Percentiles rank a stretch among this genome's conserved stretches.
Evolutionary conservation across 148 eudicot genomes (phyloP).

Genomic region (Camellia japonica): DNA sequence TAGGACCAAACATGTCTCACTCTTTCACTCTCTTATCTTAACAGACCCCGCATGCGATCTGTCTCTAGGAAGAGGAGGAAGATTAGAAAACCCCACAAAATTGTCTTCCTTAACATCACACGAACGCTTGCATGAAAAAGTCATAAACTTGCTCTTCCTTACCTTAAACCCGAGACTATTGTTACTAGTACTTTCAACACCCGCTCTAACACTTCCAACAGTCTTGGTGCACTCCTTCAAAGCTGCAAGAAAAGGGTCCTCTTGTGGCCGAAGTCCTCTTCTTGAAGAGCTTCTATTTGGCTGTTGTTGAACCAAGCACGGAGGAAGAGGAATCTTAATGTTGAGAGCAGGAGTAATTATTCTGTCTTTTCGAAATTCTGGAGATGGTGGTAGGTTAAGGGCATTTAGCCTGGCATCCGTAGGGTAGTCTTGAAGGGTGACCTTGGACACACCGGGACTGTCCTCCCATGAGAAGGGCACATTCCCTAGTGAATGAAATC

Average conservation of each 20-base stretch:
- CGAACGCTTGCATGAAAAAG: slow-evolving; percentile 24
- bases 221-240: slow-evolving; percentile 26
- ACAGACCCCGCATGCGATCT: background rate
- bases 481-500: slow-evolving; percentile 18
- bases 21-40: background rate
- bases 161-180: background rate
- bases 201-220: background rate
- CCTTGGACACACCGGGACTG: slow-evolving; percentile 38
- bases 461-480: slow-evolving; percentile 51
- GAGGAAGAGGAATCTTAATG: slow-evolving; percentile 22
- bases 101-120: slow-evolving; percentile 20
- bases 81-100: slow-evolving; percentile 18
- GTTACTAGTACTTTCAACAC: background rate
- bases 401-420: background rate
- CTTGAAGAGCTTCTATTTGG: slow-evolving; percentile 6
- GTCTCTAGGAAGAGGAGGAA: slow-evolving; percentile 18
- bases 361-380: background rate
- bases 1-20: background rate
- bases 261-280: slow-evolving; percentile 2
- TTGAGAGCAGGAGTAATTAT: background rate
- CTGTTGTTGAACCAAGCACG: background rate
- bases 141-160: background rate
- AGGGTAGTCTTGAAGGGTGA: slow-evolving; percentile 16
- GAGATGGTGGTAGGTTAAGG: slow-evolving; percentile 1
- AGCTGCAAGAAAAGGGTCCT: slow-evolving; percentile 35